These are phyloP conservation scores for Aspergillus flavus DNA, from an alignment of 2,329 filamentous ascomycete species.

Conservation along the genomic window DNA sequence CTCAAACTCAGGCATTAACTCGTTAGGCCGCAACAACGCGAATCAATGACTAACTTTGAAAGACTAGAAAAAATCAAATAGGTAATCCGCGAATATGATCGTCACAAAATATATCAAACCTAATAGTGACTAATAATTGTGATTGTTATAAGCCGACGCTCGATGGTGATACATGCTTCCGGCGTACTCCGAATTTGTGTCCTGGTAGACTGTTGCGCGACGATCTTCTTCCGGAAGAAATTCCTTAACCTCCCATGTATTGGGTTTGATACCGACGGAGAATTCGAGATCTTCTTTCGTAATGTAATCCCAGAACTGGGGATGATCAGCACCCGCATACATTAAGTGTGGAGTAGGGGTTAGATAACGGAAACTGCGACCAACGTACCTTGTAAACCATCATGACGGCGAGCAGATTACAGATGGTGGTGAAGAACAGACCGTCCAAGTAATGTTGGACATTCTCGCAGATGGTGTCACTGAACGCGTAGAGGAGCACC, in stretches of 20 bases:
- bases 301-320: constrained; percentile 97
- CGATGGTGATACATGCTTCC: constrained; percentile 48
- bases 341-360: constrained; percentile 11
- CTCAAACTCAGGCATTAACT: not conserved
- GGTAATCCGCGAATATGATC: not conserved
- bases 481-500: constrained; percentile 89
- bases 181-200: constrained; percentile 52
- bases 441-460: constrained; percentile 93
- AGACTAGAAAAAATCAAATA: constrained; percentile 10
- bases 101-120: not conserved
- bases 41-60: constrained; percentile 1
- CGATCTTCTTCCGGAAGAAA: constrained; percentile 79
- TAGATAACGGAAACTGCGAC: constrained; percentile 21
- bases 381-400: constrained; percentile 91
- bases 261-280: constrained; percentile 89
- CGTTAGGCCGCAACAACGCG: not conserved
- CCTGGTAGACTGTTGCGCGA: constrained; percentile 70
- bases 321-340: constrained; percentile 28
- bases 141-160: constrained; percentile 39
- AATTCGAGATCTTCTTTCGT: constrained; percentile 98
- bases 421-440: constrained; percentile 89
- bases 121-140: constrained; percentile 35
- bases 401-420: constrained; percentile 94
- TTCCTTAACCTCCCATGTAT: constrained; percentile 99
- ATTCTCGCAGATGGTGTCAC: constrained; percentile 77